Evolutionary conservation across 108 stramenopile genomes (phyloP).

Genomic region (Mediolabrus comicus): DNA sequence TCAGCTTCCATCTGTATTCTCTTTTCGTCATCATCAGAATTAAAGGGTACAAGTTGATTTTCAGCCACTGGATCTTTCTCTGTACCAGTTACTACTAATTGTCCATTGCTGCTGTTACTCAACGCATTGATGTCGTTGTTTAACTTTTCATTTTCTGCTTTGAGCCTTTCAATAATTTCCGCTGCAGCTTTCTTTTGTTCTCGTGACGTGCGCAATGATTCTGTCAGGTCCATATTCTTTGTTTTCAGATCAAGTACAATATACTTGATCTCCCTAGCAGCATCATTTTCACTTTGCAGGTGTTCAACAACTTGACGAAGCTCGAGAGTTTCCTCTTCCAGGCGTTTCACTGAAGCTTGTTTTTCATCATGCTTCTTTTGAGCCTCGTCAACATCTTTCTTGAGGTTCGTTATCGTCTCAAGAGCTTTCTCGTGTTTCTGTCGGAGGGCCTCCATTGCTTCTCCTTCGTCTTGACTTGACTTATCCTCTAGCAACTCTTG

Average conservation of each 20-base stretch:
- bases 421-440: conserved; percentile 7
- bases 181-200: conserved; percentile 20
- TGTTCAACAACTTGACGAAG: conserved; percentile 16
- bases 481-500: conserved; percentile 2
- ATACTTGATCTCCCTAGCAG: conserved; percentile 16
- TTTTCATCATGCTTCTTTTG: neutral
- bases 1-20: conserved; percentile 2
- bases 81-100: neutral
- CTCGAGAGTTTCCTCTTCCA: conserved; percentile 18
- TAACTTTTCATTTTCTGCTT: conserved; percentile 21
- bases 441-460: neutral
- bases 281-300: conserved; percentile 13
- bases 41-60: conserved; percentile 3
- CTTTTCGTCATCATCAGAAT: neutral
- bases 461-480: neutral
- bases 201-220: conserved; percentile 6
- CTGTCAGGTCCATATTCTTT: conserved; percentile 19
- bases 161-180: conserved; percentile 14
- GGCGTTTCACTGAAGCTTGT: neutral
- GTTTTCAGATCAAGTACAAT: conserved; percentile 18
- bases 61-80: neutral
- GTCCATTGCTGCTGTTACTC: neutral
- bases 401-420: conserved; percentile 8
- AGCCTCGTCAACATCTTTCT: neutral
- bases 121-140: neutral